Conservation (phyloP, 2,329 filamentous ascomycete species). For the Phaeosphaeriaceae sp. region DNA sequence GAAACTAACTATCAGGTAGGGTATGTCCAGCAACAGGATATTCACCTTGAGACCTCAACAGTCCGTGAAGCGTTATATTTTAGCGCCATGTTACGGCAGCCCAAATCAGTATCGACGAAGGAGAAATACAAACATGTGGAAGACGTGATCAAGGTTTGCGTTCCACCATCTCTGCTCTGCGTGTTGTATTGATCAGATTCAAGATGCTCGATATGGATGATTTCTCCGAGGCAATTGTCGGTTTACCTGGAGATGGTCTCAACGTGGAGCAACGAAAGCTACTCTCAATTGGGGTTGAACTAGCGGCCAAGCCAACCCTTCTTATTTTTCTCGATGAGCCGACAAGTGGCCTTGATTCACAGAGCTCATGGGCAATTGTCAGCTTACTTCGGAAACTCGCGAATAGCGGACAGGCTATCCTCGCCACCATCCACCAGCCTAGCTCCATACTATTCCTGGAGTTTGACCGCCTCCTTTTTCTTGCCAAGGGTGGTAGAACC, state of each 20-base stretch:
- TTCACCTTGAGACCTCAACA: conserved; percentile 4
- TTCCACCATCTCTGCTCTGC: no score
- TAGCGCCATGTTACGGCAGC: conserved; percentile 63
- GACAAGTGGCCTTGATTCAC: conserved; percentile 67
- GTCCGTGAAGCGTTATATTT: conserved; percentile 44
- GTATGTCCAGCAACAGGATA: conserved; percentile 34
- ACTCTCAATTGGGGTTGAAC: conserved; percentile 64
- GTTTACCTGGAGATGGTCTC: conserved; percentile 60
- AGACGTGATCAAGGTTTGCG: no score
- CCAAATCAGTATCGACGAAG: conserved; percentile 26
- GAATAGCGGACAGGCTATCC: background rate
- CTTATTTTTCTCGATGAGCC: conserved; percentile 76
- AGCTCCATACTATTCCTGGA: conserved; percentile 68
- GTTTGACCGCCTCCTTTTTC: conserved; percentile 77
- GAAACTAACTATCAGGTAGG: no score
- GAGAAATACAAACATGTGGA: conserved; percentile 67
- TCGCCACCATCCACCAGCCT: background rate
- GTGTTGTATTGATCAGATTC: no score
- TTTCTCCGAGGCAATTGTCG: conserved; percentile 65
- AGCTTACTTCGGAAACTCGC: conserved; percentile 2
- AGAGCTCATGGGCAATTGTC: background rate
- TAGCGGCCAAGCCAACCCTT: conserved; percentile 64
- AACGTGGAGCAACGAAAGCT: conserved; percentile 68
- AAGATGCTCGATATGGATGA: conserved; percentile 65
- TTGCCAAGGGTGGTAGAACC: conserved; percentile 74